Percentiles rank a stretch among this genome's conserved stretches.
These are phyloP conservation scores for Pisolithus microcarpus DNA, from an alignment of 768 basidiomycete species.

Conservation along the genomic window DNA sequence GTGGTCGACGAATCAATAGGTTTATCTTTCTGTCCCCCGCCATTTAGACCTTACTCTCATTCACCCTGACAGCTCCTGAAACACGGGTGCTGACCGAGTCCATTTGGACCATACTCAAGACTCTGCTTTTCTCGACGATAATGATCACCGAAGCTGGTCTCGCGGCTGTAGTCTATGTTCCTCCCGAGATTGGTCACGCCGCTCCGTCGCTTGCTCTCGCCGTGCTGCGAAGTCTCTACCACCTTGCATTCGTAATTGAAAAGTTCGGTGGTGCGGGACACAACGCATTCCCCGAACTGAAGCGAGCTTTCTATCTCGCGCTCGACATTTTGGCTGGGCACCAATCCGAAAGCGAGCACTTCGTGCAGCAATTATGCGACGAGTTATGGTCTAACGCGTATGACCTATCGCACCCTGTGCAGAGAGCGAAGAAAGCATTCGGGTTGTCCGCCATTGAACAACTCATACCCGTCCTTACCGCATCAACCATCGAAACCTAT, in stretches of 20 bases:
- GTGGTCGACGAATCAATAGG: slow-evolving; percentile 19
- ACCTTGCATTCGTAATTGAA: slow-evolving; percentile 69
- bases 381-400: slow-evolving; percentile 21
- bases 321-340: slow-evolving; percentile 60
- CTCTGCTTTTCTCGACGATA: slow-evolving; percentile 63
- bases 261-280: slow-evolving; percentile 63
- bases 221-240: slow-evolving; percentile 51
- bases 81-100: slow-evolving; percentile 39
- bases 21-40: slow-evolving; percentile 29
- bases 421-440: slow-evolving; percentile 46
- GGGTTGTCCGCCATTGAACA: slow-evolving; percentile 73
- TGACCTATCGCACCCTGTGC: slow-evolving; percentile 15
- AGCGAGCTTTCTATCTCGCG: slow-evolving; percentile 68
- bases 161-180: slow-evolving; percentile 45
- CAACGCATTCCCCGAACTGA: slow-evolving; percentile 63
- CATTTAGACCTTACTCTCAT: not conserved
- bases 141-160: slow-evolving; percentile 64
- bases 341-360: slow-evolving; percentile 29
- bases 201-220: slow-evolving; percentile 47
- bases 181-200: slow-evolving; percentile 31
- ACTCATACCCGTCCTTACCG: slow-evolving; percentile 54
- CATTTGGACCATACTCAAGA: slow-evolving; percentile 67
- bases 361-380: slow-evolving; percentile 32
- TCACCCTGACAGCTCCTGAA: slow-evolving; percentile 31
- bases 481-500: slow-evolving; percentile 42